phyloP scores from a whole-genome alignment of 73 alveolate species.

The Paramecium biaurelia region DNA sequence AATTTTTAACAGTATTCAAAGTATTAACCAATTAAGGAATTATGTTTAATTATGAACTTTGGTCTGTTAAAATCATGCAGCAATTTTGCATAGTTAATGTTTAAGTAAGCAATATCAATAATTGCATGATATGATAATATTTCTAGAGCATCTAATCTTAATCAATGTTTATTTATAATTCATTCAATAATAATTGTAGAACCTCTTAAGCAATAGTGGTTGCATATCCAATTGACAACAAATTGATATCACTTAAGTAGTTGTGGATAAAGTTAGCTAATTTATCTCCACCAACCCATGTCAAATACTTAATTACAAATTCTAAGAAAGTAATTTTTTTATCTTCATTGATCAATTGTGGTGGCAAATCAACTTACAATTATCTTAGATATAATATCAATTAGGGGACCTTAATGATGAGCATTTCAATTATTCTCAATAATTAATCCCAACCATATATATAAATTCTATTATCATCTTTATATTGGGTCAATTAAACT shows the following conservation, averaged over 20 bases:
- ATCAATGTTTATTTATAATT: neutral
- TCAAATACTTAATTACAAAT: neutral
- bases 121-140: neutral
- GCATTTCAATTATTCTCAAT: constrained; percentile 3
- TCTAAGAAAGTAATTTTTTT: neutral
- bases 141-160: neutral
- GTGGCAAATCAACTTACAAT: neutral
- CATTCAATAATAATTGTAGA: neutral
- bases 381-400: neutral
- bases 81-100: neutral
- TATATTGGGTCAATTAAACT: neutral
- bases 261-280: constrained; percentile 8
- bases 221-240: constrained; percentile 1
- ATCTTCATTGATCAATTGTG: neutral
- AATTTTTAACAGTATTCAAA: neutral
- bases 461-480: neutral
- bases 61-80: neutral
- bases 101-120: neutral
- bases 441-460: neutral
- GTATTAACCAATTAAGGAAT: neutral
- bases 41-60: neutral
- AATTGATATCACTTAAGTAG: constrained; percentile 4
- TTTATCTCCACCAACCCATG: constrained; percentile 46
- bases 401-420: neutral
- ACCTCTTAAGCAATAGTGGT: neutral